Evolutionary conservation across 2,329 filamentous ascomycete genomes (phyloP).

Genomic region (Zymoseptoria tritici): DNA sequence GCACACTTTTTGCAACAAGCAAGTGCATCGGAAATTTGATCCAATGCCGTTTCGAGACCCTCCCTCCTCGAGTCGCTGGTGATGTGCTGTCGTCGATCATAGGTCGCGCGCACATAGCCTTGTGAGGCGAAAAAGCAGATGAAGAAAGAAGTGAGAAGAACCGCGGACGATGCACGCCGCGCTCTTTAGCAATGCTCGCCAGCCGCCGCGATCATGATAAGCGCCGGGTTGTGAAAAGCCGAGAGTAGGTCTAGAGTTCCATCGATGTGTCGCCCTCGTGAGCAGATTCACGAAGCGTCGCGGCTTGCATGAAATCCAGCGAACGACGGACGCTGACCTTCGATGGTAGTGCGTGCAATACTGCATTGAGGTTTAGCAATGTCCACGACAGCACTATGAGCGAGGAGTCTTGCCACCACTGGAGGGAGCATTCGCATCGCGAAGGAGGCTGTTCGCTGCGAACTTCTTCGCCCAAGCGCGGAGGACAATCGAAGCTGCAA

Average conservation of each 20-base stretch:
- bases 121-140: not conserved
- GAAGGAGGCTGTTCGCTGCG: slow-evolving; percentile 28
- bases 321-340: slow-evolving; percentile 9
- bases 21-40: slow-evolving; percentile 4
- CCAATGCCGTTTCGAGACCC: slow-evolving; percentile 3
- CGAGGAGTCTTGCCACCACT: slow-evolving; percentile 28
- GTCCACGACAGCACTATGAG: slow-evolving; percentile 16
- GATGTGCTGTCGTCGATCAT: slow-evolving; percentile 3
- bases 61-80: slow-evolving; percentile 1
- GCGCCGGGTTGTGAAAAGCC: slow-evolving; percentile 13
- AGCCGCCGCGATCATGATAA: slow-evolving; percentile 8
- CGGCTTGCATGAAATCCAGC: slow-evolving; percentile 7
- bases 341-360: slow-evolving; percentile 2
- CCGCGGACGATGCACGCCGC: slow-evolving; percentile 2
- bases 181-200: slow-evolving; percentile 5
- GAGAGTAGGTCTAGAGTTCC: slow-evolving; percentile 9
- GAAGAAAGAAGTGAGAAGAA: slow-evolving; percentile 5
- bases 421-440: slow-evolving; percentile 18
- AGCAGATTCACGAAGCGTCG: slow-evolving; percentile 6
- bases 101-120: not conserved
- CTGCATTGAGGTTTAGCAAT: slow-evolving; percentile 12
- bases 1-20: slow-evolving; percentile 1
- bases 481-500: slow-evolving; percentile 75
- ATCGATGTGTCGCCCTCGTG: slow-evolving; percentile 8
- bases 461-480: slow-evolving; percentile 77